Conservation (phyloP, 768 basidiomycete genomes). For the Filobasidium floriforme region DNA sequence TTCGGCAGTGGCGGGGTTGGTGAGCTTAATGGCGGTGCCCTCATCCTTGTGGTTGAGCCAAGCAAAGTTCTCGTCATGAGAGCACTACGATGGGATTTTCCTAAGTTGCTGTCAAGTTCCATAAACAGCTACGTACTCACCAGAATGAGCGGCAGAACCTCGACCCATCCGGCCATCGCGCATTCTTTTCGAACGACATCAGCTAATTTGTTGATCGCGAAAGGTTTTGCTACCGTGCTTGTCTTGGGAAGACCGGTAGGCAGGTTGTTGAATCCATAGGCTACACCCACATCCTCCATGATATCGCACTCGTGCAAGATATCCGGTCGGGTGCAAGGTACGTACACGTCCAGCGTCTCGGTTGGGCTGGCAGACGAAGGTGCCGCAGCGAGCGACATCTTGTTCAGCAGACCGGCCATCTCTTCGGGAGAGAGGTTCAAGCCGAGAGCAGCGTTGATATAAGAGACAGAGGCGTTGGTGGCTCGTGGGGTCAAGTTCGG, state of each 20-base stretch:
- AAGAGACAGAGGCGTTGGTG: conserved; percentile 71
- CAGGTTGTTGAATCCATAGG: conserved; percentile 95
- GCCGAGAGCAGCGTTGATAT: conserved; percentile 93
- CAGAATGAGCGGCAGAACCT: conserved; percentile 86
- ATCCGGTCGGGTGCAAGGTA: conserved; percentile 95
- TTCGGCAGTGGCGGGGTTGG: conserved; percentile 94
- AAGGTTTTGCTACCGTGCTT: conserved; percentile 87
- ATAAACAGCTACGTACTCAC: too few species aligned
- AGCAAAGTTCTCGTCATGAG: conserved; percentile 95
- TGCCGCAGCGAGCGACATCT: conserved; percentile 67
- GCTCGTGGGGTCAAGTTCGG: conserved; percentile 71
- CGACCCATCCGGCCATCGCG: conserved; percentile 91
- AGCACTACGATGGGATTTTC: conserved; percentile 61
- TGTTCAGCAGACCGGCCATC: conserved; percentile 63
- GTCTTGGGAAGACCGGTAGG: conserved; percentile 85
- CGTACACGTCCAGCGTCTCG: conserved; percentile 65
- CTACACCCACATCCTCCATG: conserved; percentile 96
- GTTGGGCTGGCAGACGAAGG: conserved; percentile 52
- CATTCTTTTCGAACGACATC: conserved; percentile 85
- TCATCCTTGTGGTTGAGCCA: conserved; percentile 75
- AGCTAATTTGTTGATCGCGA: conserved; percentile 77
- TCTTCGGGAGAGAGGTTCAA: conserved; percentile 61
- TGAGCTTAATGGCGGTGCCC: conserved; percentile 76
- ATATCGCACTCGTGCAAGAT: conserved; percentile 97
- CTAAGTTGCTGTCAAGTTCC: too few species aligned